Evolutionary conservation across 2,329 filamentous ascomycete genomes (phyloP), one percentile per base, ranked within the genome.

Genomic region (Diplocarpon rosae): DNA sequence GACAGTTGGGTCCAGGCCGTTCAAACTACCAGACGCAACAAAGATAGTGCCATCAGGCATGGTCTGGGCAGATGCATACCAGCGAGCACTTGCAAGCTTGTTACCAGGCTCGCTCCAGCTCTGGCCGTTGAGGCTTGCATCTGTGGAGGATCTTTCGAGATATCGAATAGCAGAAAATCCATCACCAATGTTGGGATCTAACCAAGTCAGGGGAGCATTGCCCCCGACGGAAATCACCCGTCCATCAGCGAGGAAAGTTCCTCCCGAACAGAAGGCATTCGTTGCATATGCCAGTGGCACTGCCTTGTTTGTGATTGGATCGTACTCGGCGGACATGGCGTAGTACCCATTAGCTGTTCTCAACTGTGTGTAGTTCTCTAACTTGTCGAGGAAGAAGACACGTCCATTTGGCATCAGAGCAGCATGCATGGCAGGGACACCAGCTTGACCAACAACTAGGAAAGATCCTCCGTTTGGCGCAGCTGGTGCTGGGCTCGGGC

Each of bases 391-490:
- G 61, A 80, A 80, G 31, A 75, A 66, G 10, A 78, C 74, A 41
- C 68, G 66, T 17, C 75, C 75, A 53, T 78, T 77, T 12, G 67
- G 71, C 64, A 78, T 66, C 16, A 80, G 65, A 53, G 68, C 73
- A 50, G 75, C 75, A 53, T 78, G 75, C 76, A 80, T 80, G 13
- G 69, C 74, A 33, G 76, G 75, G n/a, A 79, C 76, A 52, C 76
- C 76, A 42, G 73, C 73, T 46, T 69, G 62, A 14, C 74, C 75
- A 43, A 73, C 65, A 30, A 75, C 58, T 2, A 61, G 60, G 52
- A 78, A 69, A 30, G 60, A 61, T 28, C 70, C 71, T 29, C 66
- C 65, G 38, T 67, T 68, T 12, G 64, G 55, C 44, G 66, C 66
- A 12, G 58, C 61, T 28, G 70, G 69, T 34, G 70, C 69, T 16